Conservation (phyloP, 2,329 filamentous ascomycete genomes). For the Ceratocystis ficicola region DNA sequence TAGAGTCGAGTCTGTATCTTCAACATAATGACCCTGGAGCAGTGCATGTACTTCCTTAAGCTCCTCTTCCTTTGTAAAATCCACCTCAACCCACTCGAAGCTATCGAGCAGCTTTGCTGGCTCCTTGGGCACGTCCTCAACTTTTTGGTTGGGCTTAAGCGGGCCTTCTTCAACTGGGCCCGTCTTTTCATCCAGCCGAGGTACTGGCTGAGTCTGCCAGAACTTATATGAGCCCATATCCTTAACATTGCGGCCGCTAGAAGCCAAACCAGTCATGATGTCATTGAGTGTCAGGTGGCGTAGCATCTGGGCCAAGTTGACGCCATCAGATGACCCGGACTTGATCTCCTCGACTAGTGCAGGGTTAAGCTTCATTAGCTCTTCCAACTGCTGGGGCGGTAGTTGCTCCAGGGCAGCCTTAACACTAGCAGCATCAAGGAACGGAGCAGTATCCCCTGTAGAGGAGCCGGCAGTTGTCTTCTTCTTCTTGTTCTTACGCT, state of each 20-base stretch:
- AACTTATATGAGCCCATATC: conserved; percentile 98
- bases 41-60: conserved; percentile 86
- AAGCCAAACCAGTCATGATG: conserved; percentile 61
- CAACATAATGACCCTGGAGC: conserved; percentile 87
- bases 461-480: conserved; percentile 43
- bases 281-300: conserved; percentile 56
- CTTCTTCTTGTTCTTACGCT: conserved; percentile 54
- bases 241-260: conserved; percentile 78
- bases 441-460: conserved; percentile 31
- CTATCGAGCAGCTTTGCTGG: conserved; percentile 63
- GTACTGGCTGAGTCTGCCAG: conserved; percentile 95
- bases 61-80: conserved; percentile 64
- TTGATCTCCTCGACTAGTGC: conserved; percentile 50
- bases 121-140: conserved; percentile 66
- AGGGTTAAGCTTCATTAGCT: conserved; percentile 62
- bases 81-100: conserved; percentile 90
- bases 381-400: conserved; percentile 45
- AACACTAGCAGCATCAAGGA: conserved; percentile 31
- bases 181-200: conserved; percentile 55
- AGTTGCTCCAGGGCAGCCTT: conserved; percentile 43
- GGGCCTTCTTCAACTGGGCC: conserved; percentile 60
- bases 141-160: conserved; percentile 59
- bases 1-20: conserved; percentile 95
- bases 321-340: conserved; percentile 30
- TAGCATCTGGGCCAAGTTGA: conserved; percentile 40